phyloP scores from a whole-genome alignment of 768 basidiomycete species.

The Lentinula sp. region DNA sequence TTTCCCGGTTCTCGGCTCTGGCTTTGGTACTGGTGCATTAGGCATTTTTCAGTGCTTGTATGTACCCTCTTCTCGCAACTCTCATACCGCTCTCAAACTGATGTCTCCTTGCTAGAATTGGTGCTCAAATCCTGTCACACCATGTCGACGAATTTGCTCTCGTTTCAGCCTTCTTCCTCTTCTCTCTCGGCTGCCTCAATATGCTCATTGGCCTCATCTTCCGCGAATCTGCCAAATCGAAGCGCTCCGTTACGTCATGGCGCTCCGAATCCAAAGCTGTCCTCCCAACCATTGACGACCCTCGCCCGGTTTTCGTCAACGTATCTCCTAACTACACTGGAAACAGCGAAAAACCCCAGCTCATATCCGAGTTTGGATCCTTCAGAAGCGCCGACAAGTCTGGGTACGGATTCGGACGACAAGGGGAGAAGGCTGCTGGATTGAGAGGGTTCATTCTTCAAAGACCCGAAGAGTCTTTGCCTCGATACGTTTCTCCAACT shows the following conservation, averaged over 20 bases:
- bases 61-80: conserved; percentile 19
- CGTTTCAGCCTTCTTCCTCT: conserved; percentile 88
- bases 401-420: conserved; percentile 74
- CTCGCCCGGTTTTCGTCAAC: conserved; percentile 26
- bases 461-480: conserved; percentile 56
- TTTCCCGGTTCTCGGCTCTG: conserved; percentile 81
- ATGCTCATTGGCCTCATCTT: conserved; percentile 72
- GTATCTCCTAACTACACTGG: conserved; percentile 29
- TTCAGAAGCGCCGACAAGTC: conserved; percentile 23
- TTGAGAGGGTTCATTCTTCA: conserved; percentile 37
- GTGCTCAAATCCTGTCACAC: conserved; percentile 68
- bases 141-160: conserved; percentile 85
- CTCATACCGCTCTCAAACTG: background rate
- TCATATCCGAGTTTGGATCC: conserved; percentile 9
- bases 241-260: conserved; percentile 63
- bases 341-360: conserved; percentile 13
- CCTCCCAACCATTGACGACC: conserved; percentile 33
- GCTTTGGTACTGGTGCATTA: conserved; percentile 82
- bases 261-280: conserved; percentile 44
- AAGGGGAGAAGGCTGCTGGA: conserved; percentile 69
- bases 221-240: conserved; percentile 53
- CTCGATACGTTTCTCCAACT: conserved; percentile 43
- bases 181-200: conserved; percentile 87
- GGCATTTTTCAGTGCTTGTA: conserved; percentile 86
- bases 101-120: conserved; percentile 36